phyloP scores from a whole-genome alignment of 805 yeast species.

The Huiozyma naganishii region DNA sequence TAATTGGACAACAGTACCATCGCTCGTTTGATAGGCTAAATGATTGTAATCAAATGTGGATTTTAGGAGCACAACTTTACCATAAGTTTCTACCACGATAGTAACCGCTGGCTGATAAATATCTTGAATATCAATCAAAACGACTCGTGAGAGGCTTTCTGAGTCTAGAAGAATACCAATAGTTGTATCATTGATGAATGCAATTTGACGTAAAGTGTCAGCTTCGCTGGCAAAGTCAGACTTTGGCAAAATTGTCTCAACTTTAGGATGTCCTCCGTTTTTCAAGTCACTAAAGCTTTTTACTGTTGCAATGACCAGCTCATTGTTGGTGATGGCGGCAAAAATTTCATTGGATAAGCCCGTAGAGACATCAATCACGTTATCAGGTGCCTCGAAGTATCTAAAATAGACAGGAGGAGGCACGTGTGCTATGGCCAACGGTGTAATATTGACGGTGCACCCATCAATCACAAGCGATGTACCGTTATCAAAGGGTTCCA shows the following conservation, averaged over 20 bases:
- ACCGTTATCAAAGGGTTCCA: constrained; percentile 63
- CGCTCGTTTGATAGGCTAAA: constrained; percentile 49
- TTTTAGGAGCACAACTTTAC: constrained; percentile 47
- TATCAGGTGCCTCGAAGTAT: constrained; percentile 43
- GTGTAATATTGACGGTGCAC: constrained; percentile 56
- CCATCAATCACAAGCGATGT: constrained; percentile 80
- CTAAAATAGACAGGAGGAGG: constrained; percentile 90
- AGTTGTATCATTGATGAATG: constrained; percentile 39
- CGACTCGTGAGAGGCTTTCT: constrained; percentile 38
- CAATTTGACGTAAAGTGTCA: constrained; percentile 53
- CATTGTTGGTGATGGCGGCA: constrained; percentile 46
- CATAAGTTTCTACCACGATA: constrained; percentile 34
- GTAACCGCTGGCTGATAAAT: constrained; percentile 31
- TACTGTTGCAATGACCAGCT: constrained; percentile 37
- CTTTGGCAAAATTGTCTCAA: constrained; percentile 25
- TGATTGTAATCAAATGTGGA: constrained; percentile 41
- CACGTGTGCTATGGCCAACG: constrained; percentile 71
- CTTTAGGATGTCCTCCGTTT: constrained; percentile 37
- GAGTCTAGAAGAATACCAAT: constrained; percentile 55
- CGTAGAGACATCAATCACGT: constrained; percentile 55
- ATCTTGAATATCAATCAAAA: constrained; percentile 39
- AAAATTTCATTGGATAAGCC: constrained; percentile 46
- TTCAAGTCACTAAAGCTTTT: constrained; percentile 34
- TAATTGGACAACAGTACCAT: constrained; percentile 45
- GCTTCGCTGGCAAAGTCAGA: constrained; percentile 29